Evolutionary conservation across 1,139 yeast genomes (phyloP).

Genomic region (Diutina rugosa): DNA sequence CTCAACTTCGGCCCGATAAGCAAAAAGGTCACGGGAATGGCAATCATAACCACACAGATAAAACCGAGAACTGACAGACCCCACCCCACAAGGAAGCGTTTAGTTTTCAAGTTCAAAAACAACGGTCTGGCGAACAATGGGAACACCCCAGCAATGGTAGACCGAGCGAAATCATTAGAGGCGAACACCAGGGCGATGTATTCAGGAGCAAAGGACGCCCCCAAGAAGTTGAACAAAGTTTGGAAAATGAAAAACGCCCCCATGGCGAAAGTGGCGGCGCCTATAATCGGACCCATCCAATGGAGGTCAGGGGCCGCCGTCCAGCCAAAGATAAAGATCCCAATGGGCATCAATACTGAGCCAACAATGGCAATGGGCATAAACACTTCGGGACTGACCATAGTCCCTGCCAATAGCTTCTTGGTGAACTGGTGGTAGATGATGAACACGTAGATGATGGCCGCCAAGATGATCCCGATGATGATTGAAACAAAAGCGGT

Average conservation of each 20-base stretch:
- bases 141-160: slow-evolving; percentile 45
- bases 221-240: slow-evolving; percentile 11
- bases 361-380: slow-evolving; percentile 40
- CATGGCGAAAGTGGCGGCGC: slow-evolving; percentile 23
- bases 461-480: slow-evolving; percentile 25
- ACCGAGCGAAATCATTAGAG: slow-evolving; percentile 38
- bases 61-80: slow-evolving; percentile 35
- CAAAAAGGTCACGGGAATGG: slow-evolving; percentile 49
- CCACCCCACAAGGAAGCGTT: slow-evolving; percentile 53
- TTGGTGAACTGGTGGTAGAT: slow-evolving; percentile 13
- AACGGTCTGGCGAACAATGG: slow-evolving; percentile 46
- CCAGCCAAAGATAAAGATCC: slow-evolving; percentile 40
- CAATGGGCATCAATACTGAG: slow-evolving; percentile 25
- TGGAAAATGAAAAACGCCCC: slow-evolving; percentile 31
- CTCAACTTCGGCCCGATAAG: slow-evolving; percentile 36
- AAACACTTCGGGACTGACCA: slow-evolving; percentile 46
- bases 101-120: slow-evolving; percentile 30
- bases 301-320: slow-evolving; percentile 24
- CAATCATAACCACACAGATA: slow-evolving; percentile 25
- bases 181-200: slow-evolving; percentile 46
- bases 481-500: slow-evolving; percentile 29
- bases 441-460: slow-evolving; percentile 11
- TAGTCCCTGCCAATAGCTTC: slow-evolving; percentile 19
- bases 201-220: not conserved
- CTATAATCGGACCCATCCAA: slow-evolving; percentile 32